These are phyloP conservation scores for Stephania japonica DNA, from an alignment of 164 flowering plant genomes.

Conservation along the genomic window DNA sequence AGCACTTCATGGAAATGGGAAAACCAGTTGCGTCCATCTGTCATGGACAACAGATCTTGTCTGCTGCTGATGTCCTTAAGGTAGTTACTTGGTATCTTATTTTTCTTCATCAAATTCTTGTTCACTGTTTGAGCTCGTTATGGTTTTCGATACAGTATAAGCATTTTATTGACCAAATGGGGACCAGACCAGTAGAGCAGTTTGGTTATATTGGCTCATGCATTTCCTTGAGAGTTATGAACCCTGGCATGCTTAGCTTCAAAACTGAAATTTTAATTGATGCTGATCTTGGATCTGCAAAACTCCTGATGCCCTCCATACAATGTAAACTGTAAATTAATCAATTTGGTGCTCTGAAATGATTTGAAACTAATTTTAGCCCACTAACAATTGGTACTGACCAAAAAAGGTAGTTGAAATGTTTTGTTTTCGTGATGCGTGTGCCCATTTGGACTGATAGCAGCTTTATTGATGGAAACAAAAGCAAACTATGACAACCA, in stretches of 20 bases:
- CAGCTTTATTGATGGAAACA: neutral
- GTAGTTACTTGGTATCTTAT: constrained; percentile 53
- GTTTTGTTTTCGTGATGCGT: neutral
- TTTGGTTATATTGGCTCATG: neutral
- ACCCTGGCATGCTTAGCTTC: neutral
- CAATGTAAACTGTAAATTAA: neutral
- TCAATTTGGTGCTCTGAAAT: neutral
- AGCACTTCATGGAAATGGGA: constrained; percentile 60
- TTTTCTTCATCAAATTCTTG: neutral
- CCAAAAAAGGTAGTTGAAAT: neutral
- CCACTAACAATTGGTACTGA: neutral
- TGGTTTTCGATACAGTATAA: neutral
- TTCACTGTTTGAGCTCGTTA: neutral
- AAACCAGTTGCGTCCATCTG: constrained; percentile 98
- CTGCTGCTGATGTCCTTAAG: constrained; percentile 94
- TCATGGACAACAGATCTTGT: constrained; percentile 91
- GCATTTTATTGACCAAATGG: neutral
- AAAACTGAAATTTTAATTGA: neutral
- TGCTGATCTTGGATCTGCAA: neutral
- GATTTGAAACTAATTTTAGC: neutral
- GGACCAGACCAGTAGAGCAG: neutral
- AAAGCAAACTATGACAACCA: no score
- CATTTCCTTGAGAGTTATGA: neutral
- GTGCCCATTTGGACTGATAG: neutral
- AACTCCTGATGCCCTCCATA: neutral